Evolutionary conservation across 257 asterid species (phyloP).

Genomic region (Paraleonurus japonicus): DNA sequence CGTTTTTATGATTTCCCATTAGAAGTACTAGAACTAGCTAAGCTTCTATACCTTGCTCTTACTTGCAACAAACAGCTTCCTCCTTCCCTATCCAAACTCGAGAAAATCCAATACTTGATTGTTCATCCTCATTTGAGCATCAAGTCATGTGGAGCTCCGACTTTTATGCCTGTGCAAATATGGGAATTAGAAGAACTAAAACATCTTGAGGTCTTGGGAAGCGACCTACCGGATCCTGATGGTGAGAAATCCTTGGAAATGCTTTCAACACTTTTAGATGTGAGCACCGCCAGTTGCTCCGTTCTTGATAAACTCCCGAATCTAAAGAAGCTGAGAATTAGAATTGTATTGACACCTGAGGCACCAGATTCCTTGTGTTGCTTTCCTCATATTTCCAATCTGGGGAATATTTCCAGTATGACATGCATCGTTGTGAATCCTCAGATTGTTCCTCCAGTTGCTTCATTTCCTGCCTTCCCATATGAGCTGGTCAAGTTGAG

Average conservation of each 20-base stretch:
- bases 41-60: neutral
- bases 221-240: neutral
- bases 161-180: neutral
- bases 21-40: neutral
- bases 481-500: neutral
- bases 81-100: slow-evolving; percentile 1
- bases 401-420: neutral
- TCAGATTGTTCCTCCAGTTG: neutral
- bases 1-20: neutral
- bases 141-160: neutral
- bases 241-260: neutral
- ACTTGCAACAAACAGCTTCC: neutral
- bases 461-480: neutral
- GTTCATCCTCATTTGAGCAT: neutral
- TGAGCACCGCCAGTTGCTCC: neutral
- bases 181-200: neutral
- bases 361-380: neutral
- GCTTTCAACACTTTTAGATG: neutral
- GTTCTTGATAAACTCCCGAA: neutral
- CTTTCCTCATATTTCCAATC: neutral
- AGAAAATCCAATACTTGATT: neutral
- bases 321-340: neutral
- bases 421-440: neutral
- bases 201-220: neutral
- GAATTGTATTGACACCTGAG: neutral